Conservation (phyloP, 768 basidiomycete genomes). For the Trametes punicea region DNA sequence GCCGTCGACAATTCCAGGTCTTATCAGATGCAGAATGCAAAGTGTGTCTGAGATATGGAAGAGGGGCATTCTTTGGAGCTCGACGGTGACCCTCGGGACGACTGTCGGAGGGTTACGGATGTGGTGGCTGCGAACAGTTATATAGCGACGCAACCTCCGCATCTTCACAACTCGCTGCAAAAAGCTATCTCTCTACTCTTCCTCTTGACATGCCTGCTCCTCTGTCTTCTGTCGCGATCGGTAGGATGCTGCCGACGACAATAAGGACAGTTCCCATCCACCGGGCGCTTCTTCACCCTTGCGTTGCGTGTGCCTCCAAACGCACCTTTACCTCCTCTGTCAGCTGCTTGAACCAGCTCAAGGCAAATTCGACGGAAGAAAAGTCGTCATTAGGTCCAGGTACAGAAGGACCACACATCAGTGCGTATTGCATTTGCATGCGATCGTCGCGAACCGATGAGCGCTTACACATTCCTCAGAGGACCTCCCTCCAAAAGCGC, state of each 20-base stretch:
- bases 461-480: constrained; percentile 11
- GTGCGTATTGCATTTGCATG: constrained; percentile 20
- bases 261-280: constrained; percentile 10
- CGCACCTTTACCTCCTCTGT: constrained; percentile 17
- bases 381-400: constrained; percentile 24
- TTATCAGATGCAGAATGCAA: not conserved
- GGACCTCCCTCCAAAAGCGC: constrained; percentile 12
- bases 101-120: constrained; percentile 23
- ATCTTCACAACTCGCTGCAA: not conserved
- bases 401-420: constrained; percentile 36
- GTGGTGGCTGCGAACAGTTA: constrained; percentile 8
- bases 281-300: constrained; percentile 9
- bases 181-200: not conserved
- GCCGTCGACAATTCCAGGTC: not conserved
- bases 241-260: constrained; percentile 12
- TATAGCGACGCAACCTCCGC: constrained; percentile 9
- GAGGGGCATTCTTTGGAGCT: not conserved
- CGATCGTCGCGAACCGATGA: not conserved
- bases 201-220: constrained; percentile 10
- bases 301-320: constrained; percentile 9
- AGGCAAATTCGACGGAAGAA: constrained; percentile 10
- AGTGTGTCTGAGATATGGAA: too few relatives aligned
- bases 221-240: constrained; percentile 1
- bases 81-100: constrained; percentile 22
- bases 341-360: constrained; percentile 2